Base-by-base conservation (phyloP, 331 rosid species). In the Prunus yedoensis region DNA sequence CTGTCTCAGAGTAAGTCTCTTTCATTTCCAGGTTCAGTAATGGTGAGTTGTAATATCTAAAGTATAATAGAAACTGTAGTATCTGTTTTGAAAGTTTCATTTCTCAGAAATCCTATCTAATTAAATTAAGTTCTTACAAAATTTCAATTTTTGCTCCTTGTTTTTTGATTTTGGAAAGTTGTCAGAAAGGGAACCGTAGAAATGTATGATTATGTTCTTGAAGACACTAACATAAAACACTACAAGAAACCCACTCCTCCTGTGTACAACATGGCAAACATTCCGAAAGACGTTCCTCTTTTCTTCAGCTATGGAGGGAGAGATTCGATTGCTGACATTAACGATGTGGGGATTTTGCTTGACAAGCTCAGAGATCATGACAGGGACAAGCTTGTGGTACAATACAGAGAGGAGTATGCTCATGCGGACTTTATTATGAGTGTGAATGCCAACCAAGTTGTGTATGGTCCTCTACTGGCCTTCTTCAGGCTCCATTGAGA, bases 371-470 rank as follows among this genome's bases (percentile, higher is more conserved):
- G 80, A 68, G 88, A 82, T 79, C 99, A 89, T 21, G 80, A 84
- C 5, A 67, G 71, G 63, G 92, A 89, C 73, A 91, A 89, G 79
- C 86, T 94, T 77, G 93, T 87, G 10, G 92, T 88, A 35, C 90
- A 84, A 77, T 89, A 85, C 20, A 74, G 87, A 63, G 86, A 89
- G 50, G 89, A 92, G 49, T 92, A 94, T 84, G 99, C 96, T 59
- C 99, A 94, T 86, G 85, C 88, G 23, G 99, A 92, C 85, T 94
- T 83, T 84, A 89, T 94, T 70, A 84, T 92, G 93, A 93, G 86
- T 58, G 84, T 80, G 67, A 90, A 86, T 80, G 96, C 95, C 57
- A 83, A 87, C 64, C 79, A 73, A 77, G 90, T 79, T 80, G 87
- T 90, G 49, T 90, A 89, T 81, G 85, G 84, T 57, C 96, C 97